Evolutionary conservation across 202 grass and related monocot species (phyloP).

Genomic region (Miscanthus sacchariflorus): DNA sequence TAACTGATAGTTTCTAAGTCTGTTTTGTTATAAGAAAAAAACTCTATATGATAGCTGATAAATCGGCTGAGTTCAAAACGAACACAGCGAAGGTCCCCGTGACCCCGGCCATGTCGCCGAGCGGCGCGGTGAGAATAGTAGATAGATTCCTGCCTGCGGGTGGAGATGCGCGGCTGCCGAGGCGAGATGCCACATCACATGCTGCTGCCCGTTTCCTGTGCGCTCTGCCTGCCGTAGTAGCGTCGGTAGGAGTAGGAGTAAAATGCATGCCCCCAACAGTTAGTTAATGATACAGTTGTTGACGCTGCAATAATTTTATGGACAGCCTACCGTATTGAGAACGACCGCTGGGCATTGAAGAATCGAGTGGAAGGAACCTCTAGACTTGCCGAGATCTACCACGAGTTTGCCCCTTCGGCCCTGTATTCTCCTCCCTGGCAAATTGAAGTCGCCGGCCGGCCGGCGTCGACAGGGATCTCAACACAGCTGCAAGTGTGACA

Average conservation of each 20-base stretch:
- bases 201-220: constrained; percentile 12
- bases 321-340: neutral
- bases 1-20: no score
- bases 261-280: neutral
- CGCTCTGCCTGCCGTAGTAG: neutral
- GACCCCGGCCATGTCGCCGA: no score
- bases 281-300: constrained; percentile 30
- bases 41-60: no score
- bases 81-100: no score
- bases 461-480: constrained; percentile 1
- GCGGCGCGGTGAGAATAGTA: neutral
- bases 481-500: neutral
- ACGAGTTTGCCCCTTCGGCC: no score
- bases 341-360: constrained; percentile 37
- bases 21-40: no score
- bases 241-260: neutral
- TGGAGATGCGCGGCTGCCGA: constrained; percentile 28
- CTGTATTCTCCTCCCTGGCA: neutral
- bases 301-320: constrained; percentile 26
- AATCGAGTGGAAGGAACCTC: neutral
- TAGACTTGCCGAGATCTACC: neutral
- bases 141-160: constrained; percentile 29
- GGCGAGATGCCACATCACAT: constrained; percentile 40
- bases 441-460: neutral
- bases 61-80: no score